Conservation (phyloP, 108 stramenopile genomes). For the Asterionellopsis glacialis region DNA sequence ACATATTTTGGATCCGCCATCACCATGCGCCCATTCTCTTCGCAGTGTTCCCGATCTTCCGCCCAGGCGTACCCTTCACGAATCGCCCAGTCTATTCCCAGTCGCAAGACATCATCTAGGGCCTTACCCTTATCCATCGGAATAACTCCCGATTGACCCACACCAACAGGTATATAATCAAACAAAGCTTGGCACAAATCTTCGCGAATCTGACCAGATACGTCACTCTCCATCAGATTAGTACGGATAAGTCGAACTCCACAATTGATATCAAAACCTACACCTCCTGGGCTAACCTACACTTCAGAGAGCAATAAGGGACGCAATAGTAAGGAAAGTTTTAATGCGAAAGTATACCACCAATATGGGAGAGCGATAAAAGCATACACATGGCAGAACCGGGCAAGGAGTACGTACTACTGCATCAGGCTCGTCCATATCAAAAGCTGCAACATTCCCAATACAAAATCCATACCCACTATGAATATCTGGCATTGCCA, state of each 20-base stretch:
- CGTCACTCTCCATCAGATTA: constrained; percentile 66
- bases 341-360: no score
- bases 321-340: no score
- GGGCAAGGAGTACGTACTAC: no score
- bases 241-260: constrained; percentile 82
- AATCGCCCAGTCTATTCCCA: constrained; percentile 81
- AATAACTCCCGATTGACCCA: constrained; percentile 71
- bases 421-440: constrained; percentile 71
- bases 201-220: constrained; percentile 32
- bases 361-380: no score
- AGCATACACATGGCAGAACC: no score
- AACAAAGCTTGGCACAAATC: constrained; percentile 68
- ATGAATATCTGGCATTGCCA: constrained; percentile 85
- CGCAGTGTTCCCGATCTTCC: constrained; percentile 81
- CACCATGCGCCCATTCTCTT: constrained; percentile 56
- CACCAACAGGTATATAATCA: constrained; percentile 85
- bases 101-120: constrained; percentile 58
- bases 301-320: no score
- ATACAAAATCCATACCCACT: constrained; percentile 87
- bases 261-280: constrained; percentile 81
- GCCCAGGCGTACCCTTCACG: constrained; percentile 80
- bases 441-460: constrained; percentile 89
- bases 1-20: constrained; percentile 55
- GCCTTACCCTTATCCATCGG: constrained; percentile 48
- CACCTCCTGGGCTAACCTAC: constrained; percentile 82